These are phyloP conservation scores for Excoecaria agallocha DNA, from an alignment of 345 rosid species.

Conservation along the genomic window DNA sequence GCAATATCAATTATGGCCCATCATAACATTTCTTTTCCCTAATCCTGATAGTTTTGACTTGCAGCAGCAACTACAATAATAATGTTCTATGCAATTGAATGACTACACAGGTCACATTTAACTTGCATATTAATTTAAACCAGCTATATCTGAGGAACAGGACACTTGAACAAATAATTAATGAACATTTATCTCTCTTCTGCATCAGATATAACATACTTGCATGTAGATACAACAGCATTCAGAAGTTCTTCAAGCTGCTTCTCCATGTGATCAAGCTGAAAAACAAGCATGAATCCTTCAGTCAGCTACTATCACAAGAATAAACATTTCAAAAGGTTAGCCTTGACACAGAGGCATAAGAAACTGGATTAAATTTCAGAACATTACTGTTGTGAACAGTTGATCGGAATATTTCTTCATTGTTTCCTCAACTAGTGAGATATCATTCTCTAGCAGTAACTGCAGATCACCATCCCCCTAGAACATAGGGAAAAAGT, in stretches of 20 bases:
- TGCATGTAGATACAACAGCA: constrained; percentile 25
- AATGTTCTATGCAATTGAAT: neutral
- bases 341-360: neutral
- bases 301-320: too few species aligned
- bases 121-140: neutral
- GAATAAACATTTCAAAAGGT: neutral
- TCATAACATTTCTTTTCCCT: neutral
- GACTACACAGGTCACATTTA: neutral
- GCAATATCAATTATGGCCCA: neutral
- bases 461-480: constrained; percentile 45
- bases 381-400: constrained; percentile 35
- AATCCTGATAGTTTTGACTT: neutral
- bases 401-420: constrained; percentile 51
- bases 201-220: constrained; percentile 19
- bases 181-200: neutral
- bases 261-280: constrained; percentile 54
- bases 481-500: constrained; percentile 22
- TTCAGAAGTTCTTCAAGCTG: constrained; percentile 51
- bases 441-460: constrained; percentile 36
- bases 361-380: constrained; percentile 12
- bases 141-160: neutral
- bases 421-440: constrained; percentile 33
- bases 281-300: constrained; percentile 17
- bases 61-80: too few species aligned
- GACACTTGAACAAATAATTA: neutral